Conservation (phyloP, 768 basidiomycete species). For the Suillus weaverae region DNA sequence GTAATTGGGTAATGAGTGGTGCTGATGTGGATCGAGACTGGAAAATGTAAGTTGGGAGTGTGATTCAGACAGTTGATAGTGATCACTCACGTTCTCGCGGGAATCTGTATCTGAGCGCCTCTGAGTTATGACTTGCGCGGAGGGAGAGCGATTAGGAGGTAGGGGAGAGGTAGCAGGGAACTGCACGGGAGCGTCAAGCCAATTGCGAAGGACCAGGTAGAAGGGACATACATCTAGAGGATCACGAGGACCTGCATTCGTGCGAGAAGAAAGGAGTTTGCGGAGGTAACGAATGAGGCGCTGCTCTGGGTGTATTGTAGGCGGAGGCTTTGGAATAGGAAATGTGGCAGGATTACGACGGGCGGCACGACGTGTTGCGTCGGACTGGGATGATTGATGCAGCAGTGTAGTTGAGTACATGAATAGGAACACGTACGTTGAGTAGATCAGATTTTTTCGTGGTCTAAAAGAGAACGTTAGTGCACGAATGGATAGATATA, state of each 20-base stretch:
- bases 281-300: neutral
- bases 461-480: neutral
- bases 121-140: neutral
- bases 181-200: neutral
- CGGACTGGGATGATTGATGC: neutral
- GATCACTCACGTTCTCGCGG: neutral
- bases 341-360: too few relatives aligned
- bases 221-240: neutral
- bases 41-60: neutral
- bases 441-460: neutral
- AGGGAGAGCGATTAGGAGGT: neutral
- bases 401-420: too few relatives aligned
- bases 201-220: neutral
- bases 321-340: neutral
- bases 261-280: neutral
- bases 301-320: neutral
- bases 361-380: neutral
- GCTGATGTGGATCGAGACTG: neutral
- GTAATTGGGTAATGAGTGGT: too few relatives aligned
- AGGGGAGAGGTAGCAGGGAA: neutral
- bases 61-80: neutral
- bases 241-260: neutral
- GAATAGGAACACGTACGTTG: neutral
- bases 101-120: neutral
- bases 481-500: neutral